Evolutionary conservation across 208 protist species (phyloP), one percentile per base, ranked within the genome.

Genomic region (Sergeia podlipaevii): DNA sequence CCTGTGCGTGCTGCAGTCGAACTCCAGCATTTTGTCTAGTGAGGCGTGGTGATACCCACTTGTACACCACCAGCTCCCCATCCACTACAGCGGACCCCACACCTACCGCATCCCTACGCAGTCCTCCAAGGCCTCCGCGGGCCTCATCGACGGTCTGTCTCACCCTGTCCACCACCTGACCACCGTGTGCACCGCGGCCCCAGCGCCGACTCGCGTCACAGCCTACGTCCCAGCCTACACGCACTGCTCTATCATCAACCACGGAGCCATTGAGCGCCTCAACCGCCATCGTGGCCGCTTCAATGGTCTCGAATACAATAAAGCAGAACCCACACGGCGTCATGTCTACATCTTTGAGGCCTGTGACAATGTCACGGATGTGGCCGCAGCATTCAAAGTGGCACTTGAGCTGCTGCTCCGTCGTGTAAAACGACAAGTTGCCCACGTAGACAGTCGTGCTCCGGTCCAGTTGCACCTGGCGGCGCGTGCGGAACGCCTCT

Each of bases 321-420:
- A 99, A 99, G 75, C 97, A 98, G 67, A 99, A 99, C 6, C 98
- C 98, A 66, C 98, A 99, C 5, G 98, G 98, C 2, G 95, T 98
- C 42, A 89, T 91, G 7, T 77, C 91, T 6, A 74, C 37, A 20
- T 96, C 80, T 60, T 99, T 97, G 15, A 99, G 78, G 24, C 98
- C 98, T 96, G 99, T 98, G 13, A 99, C 88, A 28, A 99, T 78
- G 32, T 97, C 90, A 29, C 97, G 96, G 20, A 99, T 79, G 18
- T 92, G 85, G 17, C 98, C 98, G 65, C 70, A 91, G 17, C 81
- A 54, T 5, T 68, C 47, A 70, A 99, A 99, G 60, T 99, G 74
- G 51, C 88, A 85, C 56, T 96, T 83, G 32, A 99, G 70, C 65
- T 99, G 97, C 39, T 91, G 82, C 69, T 99, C 98, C 0, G 84